Evolutionary conservation across 2,329 filamentous ascomycete genomes (phyloP).

Genomic region (Apiospora marii): DNA sequence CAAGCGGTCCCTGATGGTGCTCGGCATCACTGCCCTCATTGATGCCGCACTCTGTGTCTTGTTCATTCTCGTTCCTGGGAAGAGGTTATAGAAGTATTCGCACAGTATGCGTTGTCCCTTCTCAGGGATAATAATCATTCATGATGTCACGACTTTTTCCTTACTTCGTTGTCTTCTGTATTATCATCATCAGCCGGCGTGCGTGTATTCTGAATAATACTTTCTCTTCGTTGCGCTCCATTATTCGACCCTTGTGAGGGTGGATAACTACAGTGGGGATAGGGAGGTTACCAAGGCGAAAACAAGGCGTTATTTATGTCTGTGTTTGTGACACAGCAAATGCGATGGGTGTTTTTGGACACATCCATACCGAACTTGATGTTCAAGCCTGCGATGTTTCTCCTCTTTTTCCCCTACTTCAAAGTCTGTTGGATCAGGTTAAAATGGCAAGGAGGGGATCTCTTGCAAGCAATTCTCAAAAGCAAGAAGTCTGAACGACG

Average conservation of each 20-base stretch:
- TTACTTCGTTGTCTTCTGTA: slow-evolving; percentile 12
- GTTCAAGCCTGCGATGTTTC: not conserved
- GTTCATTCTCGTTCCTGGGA: slow-evolving; percentile 95
- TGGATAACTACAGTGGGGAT: not conserved
- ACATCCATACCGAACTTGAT: slow-evolving; percentile 7
- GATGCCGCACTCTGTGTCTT: slow-evolving; percentile 85
- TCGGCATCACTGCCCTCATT: slow-evolving; percentile 77
- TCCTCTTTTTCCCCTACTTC: not conserved
- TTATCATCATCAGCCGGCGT: slow-evolving; percentile 23
- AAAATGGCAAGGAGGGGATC: not conserved
- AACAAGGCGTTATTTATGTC: slow-evolving; percentile 8
- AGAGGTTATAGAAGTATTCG: slow-evolving; percentile 64
- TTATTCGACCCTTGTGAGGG: not conserved
- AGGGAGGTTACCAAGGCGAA: slow-evolving; percentile 3
- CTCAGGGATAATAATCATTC: slow-evolving; percentile 7
- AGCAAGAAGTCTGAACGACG: not conserved
- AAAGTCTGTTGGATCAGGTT: not conserved
- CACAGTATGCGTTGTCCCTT: not conserved
- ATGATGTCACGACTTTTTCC: slow-evolving; percentile 14
- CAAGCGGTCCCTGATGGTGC: slow-evolving; percentile 83
- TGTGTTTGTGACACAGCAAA: slow-evolving; percentile 3
- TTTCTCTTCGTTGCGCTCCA: not conserved
- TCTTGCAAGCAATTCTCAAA: not conserved
- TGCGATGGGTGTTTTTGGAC: not conserved
- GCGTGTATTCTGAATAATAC: slow-evolving; percentile 23